Conservation (phyloP, 140 eudicot genomes). For the Oenanthe javanica region DNA sequence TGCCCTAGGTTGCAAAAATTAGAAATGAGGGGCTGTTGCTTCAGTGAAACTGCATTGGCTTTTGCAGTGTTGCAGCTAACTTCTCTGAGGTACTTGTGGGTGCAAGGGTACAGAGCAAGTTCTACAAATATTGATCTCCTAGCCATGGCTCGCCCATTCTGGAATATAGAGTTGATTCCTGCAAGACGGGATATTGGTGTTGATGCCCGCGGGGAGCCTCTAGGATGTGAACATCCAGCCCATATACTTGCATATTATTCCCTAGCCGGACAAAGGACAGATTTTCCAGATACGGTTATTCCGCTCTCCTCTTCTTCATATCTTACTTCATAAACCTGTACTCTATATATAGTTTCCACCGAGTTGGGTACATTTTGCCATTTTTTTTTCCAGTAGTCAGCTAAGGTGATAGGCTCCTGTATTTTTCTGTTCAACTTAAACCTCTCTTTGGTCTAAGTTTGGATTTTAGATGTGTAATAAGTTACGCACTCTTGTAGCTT, state of each 20-base stretch:
- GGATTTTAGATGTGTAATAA: conserved; percentile 5
- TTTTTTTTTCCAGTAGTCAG: not conserved
- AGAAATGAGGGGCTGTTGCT: conserved; percentile 62
- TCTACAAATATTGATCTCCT: conserved; percentile 32
- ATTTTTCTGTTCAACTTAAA: not conserved
- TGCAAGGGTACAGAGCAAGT: conserved; percentile 51
- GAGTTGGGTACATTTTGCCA: not conserved
- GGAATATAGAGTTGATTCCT: conserved; percentile 66
- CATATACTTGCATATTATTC: conserved; percentile 66
- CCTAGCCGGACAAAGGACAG: conserved; percentile 53
- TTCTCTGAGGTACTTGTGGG: conserved; percentile 61
- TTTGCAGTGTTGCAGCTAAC: conserved; percentile 35
- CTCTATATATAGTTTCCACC: not conserved
- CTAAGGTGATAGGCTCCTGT: not conserved
- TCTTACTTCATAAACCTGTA: not conserved
- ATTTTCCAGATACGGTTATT: conserved; percentile 43
- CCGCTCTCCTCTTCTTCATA: conserved; percentile 16
- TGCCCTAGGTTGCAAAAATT: conserved; percentile 53
- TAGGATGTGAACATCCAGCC: conserved; percentile 41
- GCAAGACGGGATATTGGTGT: conserved; percentile 29
- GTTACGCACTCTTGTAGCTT: not conserved
- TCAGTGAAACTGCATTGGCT: conserved; percentile 55
- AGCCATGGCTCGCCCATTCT: conserved; percentile 53
- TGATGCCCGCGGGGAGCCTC: conserved; percentile 27
- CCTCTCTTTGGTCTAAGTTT: not conserved